Evolutionary conservation across 257 asterid species (phyloP).

Genomic region (Solanum appendiculatum): DNA sequence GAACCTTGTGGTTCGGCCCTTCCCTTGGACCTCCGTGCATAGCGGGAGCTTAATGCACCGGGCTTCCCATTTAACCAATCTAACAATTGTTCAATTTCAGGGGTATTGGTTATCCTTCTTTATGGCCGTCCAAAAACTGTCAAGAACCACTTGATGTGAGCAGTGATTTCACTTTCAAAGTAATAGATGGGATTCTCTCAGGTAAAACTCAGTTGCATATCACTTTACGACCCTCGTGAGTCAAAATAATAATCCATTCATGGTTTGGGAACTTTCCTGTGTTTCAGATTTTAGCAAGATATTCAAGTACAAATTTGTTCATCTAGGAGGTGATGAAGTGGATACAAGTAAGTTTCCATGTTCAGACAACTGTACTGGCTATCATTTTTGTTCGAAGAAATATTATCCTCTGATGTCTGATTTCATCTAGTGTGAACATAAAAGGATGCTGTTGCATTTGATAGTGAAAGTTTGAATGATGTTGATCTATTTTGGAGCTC

Average conservation of each 20-base stretch:
- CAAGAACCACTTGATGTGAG: constrained; percentile 86
- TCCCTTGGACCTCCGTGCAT: background rate
- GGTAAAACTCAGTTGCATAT: constrained; percentile 26
- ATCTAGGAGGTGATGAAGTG: constrained; percentile 97
- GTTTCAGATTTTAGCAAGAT: constrained; percentile 83
- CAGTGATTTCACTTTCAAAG: constrained; percentile 70
- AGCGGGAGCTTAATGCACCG: background rate
- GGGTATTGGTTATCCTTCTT: constrained; percentile 82
- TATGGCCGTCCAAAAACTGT: constrained; percentile 78
- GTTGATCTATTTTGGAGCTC: background rate
- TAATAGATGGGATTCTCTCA: constrained; percentile 81
- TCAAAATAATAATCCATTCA: background rate
- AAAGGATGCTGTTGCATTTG: background rate
- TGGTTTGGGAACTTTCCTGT: background rate
- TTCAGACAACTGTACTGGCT: background rate
- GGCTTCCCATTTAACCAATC: background rate
- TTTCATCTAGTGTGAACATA: background rate
- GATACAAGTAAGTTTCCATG: constrained; percentile 48
- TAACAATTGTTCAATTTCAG: constrained; percentile 15
- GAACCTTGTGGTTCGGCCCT: background rate
- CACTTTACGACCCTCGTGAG: background rate
- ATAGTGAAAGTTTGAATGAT: background rate
- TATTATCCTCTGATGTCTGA: background rate
- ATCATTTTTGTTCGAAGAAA: background rate
- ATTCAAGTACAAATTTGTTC: constrained; percentile 81